Conservation (phyloP, 441 rosid genomes). For the Hura crepitans region DNA sequence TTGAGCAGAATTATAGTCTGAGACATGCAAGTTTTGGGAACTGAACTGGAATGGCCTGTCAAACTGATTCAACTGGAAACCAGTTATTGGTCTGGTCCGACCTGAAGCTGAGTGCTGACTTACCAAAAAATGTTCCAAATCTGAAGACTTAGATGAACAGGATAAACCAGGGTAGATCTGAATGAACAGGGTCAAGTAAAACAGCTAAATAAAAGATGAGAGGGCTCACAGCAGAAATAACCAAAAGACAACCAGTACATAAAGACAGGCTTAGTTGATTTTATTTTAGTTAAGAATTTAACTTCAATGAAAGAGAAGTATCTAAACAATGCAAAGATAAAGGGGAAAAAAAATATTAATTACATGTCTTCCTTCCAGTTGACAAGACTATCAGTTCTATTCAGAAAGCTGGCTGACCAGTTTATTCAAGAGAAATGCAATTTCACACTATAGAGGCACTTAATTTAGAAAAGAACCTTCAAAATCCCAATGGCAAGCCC, state of each 20-base stretch:
- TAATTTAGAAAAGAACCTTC: constrained; percentile 52
- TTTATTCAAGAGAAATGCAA: constrained; percentile 1
- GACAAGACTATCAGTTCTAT: background rate
- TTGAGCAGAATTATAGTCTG: no score
- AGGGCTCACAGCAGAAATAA: background rate
- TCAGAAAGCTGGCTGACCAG: constrained; percentile 3
- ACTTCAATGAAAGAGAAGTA: background rate
- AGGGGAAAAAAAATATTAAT: background rate
- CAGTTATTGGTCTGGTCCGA: no score
- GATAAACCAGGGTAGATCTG: no score
- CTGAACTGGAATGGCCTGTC: no score
- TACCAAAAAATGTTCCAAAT: no score
- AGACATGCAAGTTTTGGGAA: no score
- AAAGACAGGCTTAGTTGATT: background rate
- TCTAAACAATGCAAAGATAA: background rate
- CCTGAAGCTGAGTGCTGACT: no score
- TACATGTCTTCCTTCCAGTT: background rate
- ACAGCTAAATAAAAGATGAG: background rate
- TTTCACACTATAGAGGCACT: background rate
- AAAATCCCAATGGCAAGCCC: constrained; percentile 84
- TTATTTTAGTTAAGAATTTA: background rate
- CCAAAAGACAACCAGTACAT: background rate
- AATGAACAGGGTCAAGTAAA: no score
- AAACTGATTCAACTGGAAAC: no score
- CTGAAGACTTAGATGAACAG: no score